Evolutionary conservation across 2,329 filamentous ascomycete genomes (phyloP).

Genomic region (Fusarium robinianum): DNA sequence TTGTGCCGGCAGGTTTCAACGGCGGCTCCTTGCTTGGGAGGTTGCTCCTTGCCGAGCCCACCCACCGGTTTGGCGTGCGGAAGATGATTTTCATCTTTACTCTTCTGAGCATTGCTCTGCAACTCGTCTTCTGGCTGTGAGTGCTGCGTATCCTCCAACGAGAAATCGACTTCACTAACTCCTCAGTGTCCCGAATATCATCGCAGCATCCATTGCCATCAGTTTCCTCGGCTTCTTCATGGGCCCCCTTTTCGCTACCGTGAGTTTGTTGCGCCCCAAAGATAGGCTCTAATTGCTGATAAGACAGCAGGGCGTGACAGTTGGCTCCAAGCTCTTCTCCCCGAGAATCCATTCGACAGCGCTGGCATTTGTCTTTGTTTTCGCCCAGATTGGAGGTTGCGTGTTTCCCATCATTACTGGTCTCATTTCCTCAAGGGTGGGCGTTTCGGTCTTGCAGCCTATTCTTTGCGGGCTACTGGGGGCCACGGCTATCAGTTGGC

Average conservation of each 20-base stretch:
- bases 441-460: constrained; percentile 56
- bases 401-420: constrained; percentile 61
- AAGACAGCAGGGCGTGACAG: constrained; percentile 52
- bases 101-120: constrained; percentile 55
- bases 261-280: constrained; percentile 32
- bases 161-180: constrained; percentile 5
- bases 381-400: constrained; percentile 59
- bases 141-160: constrained; percentile 10
- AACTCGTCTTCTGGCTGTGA: constrained; percentile 64
- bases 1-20: constrained; percentile 64
- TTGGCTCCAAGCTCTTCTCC: constrained; percentile 57
- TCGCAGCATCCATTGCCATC: constrained; percentile 57
- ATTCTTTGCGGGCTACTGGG: constrained; percentile 54
- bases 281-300: not conserved
- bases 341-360: constrained; percentile 43
- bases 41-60: constrained; percentile 61
- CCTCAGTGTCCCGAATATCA: constrained; percentile 47
- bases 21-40: constrained; percentile 62
- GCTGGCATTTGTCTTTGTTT: constrained; percentile 57
- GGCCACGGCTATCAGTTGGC: constrained; percentile 53
- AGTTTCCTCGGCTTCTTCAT: constrained; percentile 61
- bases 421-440: constrained; percentile 50
- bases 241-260: constrained; percentile 62
- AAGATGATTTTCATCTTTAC: constrained; percentile 61
- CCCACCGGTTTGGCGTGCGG: constrained; percentile 60